phyloP scores from a whole-genome alignment of 2,329 filamentous ascomycete species.

The Diplodia mutila region DNA sequence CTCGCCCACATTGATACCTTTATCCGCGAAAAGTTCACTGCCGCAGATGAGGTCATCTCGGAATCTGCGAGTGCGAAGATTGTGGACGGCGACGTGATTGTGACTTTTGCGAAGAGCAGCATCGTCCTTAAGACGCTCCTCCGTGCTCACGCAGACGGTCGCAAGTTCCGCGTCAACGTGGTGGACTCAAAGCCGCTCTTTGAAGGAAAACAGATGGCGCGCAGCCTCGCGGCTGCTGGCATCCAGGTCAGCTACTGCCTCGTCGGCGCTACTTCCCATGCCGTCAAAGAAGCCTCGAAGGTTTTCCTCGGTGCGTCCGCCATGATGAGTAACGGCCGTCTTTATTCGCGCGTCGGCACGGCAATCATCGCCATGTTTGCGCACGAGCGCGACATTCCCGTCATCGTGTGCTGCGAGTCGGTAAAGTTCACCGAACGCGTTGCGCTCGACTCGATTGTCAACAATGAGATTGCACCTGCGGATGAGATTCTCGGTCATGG shows the following conservation, averaged over 20 bases:
- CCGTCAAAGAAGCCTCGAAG: slow-evolving; percentile 71
- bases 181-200: slow-evolving; percentile 76
- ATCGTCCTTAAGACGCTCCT: slow-evolving; percentile 84
- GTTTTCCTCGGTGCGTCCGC: slow-evolving; percentile 87
- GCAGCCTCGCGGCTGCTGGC: slow-evolving; percentile 68
- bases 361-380: slow-evolving; percentile 85
- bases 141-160: slow-evolving; percentile 69
- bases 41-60: slow-evolving; percentile 85
- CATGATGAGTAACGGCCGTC: slow-evolving; percentile 91
- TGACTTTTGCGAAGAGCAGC: slow-evolving; percentile 85
- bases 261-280: slow-evolving; percentile 75
- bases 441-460: slow-evolving; percentile 86
- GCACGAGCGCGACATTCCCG: slow-evolving; percentile 72
- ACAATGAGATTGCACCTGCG: slow-evolving; percentile 86
- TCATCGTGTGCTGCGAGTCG: slow-evolving; percentile 89
- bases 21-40: slow-evolving; percentile 84
- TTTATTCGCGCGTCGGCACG: slow-evolving; percentile 87
- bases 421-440: slow-evolving; percentile 94
- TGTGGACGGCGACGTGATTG: slow-evolving; percentile 75
- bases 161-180: slow-evolving; percentile 79
- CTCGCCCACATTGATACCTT: slow-evolving; percentile 84
- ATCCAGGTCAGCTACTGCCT: slow-evolving; percentile 81
- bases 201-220: slow-evolving; percentile 73
- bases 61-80: slow-evolving; percentile 76
- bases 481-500: slow-evolving; percentile 59